Evolutionary conservation across 495 filamentous ascomycete genomes (phyloP), one percentile per base, ranked within the genome.

Genomic region (Podospora pseudoanserina): DNA sequence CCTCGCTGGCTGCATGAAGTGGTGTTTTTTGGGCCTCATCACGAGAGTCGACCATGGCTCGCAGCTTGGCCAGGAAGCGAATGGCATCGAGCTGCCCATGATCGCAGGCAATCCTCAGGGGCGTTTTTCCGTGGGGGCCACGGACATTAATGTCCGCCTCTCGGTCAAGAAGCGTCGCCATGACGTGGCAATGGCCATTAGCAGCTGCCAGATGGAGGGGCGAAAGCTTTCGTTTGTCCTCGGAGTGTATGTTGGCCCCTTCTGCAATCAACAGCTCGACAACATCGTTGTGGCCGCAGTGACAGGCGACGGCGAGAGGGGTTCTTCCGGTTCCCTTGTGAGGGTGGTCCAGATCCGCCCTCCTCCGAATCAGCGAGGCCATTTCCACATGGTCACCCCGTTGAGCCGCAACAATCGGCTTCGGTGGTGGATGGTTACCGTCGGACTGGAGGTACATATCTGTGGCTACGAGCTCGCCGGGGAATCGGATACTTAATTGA

Each of bases 131-230:
- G 20, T 58, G 49, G 20, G 64, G 54, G 7, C 54, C 64, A 7
- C 53, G 54, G 23, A 19, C 64, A 34, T 66, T 59, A 30, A 66
- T 34, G 54, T 66, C 64, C 2, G 64, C 54, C 11, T 58, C 54
- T 32, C 64, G 64, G 26, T 66, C 64, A 16, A 66, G n/a, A 16
- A 66, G 54, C 16, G 54, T 59, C 23, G 26, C 64, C 20, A 59
- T 59, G 53, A 66, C 54, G 64, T 32, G 28, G 44, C 44, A 66
- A 34, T 66, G 64, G 26, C 64, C 64, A 32, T 66, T 66, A 55
- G 64, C 64, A 32, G 64, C 64, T 13, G 64, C 64, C 9, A 66
- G 64, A 59, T 66, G 64, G 26, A 66, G 64, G 27, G 64, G 64
- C 19, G 53, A 18, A 27, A 58, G 27, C 5, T 19, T 19, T 18